Base-by-base conservation (phyloP, 2,329 filamentous ascomycete species). In the Pestalotiopsis sp. region DNA sequence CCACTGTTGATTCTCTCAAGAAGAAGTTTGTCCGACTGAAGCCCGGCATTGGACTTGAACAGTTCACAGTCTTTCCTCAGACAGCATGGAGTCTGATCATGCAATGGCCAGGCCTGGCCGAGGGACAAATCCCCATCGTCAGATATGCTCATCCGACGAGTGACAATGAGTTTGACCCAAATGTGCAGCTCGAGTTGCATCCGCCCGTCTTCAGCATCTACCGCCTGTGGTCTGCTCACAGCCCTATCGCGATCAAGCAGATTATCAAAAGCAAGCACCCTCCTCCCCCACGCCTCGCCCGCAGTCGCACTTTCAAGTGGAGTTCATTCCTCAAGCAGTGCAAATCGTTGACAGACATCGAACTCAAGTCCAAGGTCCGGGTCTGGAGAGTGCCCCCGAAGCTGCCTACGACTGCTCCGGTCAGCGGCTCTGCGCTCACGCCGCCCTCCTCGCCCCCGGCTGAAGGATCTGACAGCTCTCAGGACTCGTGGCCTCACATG, bases 151-250 rank as follows among this genome's bases (percentile, higher is more conserved):
- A 95, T 79, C 92, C 97, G 79, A 94, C 92, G 31, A 87, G 90
- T 7, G 83, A 85, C 1, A 86, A 88, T 56, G 86, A 85, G 2
- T 76, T 81, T n/a, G 81, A 81, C 17, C 75, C 82, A 3, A 93
- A 97, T 71, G 82, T 97, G 61, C 84, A 92, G 74, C 97, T 92
- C 78, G 96, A 98, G 80, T 85, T 94, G 56, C 90, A 94, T 75
- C 96, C 95, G 4, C 94, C 93, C 0, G 86, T 97, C 58, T 93
- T 98, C 78, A 93, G 91, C 1, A 85, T 98, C 70, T 90, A 97
- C 76, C 94, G 95, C 73, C 84, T 98, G 1, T 91, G 90, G 78
- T 88, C 88, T 2, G 82, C 86, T 20, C 81, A 85, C 65, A 90
- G 85, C 72, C 86, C 88, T 1, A 80, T 89, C 25, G 83, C 85